phyloP scores from a whole-genome alignment of 768 basidiomycete species.

The Serendipita vermifera region DNA sequence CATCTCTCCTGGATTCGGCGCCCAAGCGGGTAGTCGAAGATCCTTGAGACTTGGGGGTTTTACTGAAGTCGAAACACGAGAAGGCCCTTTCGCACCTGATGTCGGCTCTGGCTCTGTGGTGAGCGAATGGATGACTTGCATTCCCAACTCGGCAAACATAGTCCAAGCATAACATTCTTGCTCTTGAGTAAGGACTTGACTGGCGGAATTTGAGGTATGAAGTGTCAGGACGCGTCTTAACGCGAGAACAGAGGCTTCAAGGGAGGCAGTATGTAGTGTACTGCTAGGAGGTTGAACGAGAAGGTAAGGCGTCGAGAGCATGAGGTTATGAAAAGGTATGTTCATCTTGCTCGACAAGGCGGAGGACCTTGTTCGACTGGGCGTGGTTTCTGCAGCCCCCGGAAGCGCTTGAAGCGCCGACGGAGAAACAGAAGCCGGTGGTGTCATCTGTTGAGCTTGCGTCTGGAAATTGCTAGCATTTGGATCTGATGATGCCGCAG shows the following conservation, averaged over 20 bases:
- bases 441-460: background rate
- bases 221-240: conserved; percentile 42
- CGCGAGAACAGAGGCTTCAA: conserved; percentile 43
- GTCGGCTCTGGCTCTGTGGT: background rate
- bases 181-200: conserved; percentile 32
- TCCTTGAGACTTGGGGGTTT: conserved; percentile 8
- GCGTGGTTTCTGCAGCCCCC: background rate
- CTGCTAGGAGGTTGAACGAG: conserved; percentile 56
- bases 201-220: conserved; percentile 19
- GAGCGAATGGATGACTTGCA: conserved; percentile 31
- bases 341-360: background rate
- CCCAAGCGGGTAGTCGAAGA: background rate
- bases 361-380: background rate
- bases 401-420: background rate
- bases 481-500: no score
- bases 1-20: background rate
- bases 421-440: background rate
- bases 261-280: conserved; percentile 37
- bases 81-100: background rate
- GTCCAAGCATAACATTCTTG: conserved; percentile 63
- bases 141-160: conserved; percentile 53
- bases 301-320: conserved; percentile 48
- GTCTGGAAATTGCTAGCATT: no score
- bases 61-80: background rate
- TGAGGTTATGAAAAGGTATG: conserved; percentile 35